phyloP scores from a whole-genome alignment of 2,329 filamentous ascomycete species.

The Lecanicillium sp. region DNA sequence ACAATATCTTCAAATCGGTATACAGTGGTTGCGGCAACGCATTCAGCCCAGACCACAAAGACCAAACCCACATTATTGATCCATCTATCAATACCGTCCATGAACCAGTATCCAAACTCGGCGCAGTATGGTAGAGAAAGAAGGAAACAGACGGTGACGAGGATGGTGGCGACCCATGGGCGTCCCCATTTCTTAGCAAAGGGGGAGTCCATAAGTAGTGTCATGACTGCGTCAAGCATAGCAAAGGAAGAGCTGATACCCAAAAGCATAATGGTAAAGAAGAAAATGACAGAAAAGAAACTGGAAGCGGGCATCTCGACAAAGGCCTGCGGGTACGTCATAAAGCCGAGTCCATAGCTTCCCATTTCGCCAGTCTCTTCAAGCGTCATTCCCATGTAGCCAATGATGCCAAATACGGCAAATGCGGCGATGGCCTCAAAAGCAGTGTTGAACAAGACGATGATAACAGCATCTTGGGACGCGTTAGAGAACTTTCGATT shows the following conservation, averaged over 20 bases:
- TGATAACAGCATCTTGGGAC: slow-evolving; percentile 46
- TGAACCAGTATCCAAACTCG: slow-evolving; percentile 42
- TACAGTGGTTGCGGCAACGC: slow-evolving; percentile 40
- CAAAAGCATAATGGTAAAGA: slow-evolving; percentile 44
- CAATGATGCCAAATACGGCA: slow-evolving; percentile 42
- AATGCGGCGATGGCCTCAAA: slow-evolving; percentile 39
- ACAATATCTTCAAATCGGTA: slow-evolving; percentile 41
- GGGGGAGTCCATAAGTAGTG: slow-evolving; percentile 38
- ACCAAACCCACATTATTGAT: slow-evolving; percentile 44
- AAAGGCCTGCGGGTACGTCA: slow-evolving; percentile 44
- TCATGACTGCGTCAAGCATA: slow-evolving; percentile 43
- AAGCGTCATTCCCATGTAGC: slow-evolving; percentile 26
- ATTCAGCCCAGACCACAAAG: slow-evolving; percentile 42
- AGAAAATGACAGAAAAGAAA: slow-evolving; percentile 45
- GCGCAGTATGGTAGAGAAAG: slow-evolving; percentile 46
- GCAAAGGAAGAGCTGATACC: slow-evolving; percentile 46
- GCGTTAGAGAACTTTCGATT: slow-evolving; percentile 44
- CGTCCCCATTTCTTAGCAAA: slow-evolving; percentile 29
- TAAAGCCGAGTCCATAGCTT: slow-evolving; percentile 45
- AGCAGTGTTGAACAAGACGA: slow-evolving; percentile 41
- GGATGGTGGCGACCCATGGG: slow-evolving; percentile 32
- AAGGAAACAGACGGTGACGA: slow-evolving; percentile 37
- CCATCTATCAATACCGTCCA: slow-evolving; percentile 44
- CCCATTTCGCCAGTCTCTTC: slow-evolving; percentile 28
- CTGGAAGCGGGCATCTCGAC: slow-evolving; percentile 47